Conservation (phyloP, 805 yeast genomes). For the Myxozyma geophila region DNA sequence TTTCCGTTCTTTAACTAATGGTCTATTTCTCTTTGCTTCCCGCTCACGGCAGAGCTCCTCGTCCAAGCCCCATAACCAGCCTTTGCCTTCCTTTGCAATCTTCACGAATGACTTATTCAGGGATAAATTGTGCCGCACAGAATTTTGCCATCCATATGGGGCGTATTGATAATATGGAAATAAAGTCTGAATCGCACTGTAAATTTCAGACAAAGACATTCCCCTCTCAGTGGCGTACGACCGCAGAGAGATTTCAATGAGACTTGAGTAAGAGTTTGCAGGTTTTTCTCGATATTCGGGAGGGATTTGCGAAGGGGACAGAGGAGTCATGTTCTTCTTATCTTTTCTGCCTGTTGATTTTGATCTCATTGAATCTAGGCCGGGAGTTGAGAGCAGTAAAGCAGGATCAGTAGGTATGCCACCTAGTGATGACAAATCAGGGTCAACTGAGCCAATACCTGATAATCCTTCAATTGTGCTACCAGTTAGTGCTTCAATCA, state of each 20-base stretch:
- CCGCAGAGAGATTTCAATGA: constrained; percentile 79
- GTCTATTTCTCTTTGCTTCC: constrained; percentile 69
- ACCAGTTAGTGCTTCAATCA: constrained; percentile 25
- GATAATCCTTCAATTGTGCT: constrained; percentile 6
- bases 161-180: constrained; percentile 93
- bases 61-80: constrained; percentile 94
- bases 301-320: constrained; percentile 66
- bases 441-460: neutral
- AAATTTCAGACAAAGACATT: constrained; percentile 80
- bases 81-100: constrained; percentile 87
- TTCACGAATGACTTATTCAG: constrained; percentile 83
- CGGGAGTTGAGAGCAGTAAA: neutral
- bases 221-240: constrained; percentile 70
- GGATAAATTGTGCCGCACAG: constrained; percentile 87
- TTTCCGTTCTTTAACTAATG: constrained; percentile 59
- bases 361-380: neutral
- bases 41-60: constrained; percentile 81
- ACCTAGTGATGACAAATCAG: neutral
- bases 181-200: constrained; percentile 80
- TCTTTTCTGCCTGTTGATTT: constrained; percentile 21
- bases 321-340: constrained; percentile 25
- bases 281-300: constrained; percentile 86
- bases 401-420: constrained; percentile 17
- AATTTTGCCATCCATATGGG: constrained; percentile 97
- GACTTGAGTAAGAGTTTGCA: constrained; percentile 72